Evolutionary conservation across 441 rosid genomes (phyloP).

Genomic region (Euphorbia neoarborescens): DNA sequence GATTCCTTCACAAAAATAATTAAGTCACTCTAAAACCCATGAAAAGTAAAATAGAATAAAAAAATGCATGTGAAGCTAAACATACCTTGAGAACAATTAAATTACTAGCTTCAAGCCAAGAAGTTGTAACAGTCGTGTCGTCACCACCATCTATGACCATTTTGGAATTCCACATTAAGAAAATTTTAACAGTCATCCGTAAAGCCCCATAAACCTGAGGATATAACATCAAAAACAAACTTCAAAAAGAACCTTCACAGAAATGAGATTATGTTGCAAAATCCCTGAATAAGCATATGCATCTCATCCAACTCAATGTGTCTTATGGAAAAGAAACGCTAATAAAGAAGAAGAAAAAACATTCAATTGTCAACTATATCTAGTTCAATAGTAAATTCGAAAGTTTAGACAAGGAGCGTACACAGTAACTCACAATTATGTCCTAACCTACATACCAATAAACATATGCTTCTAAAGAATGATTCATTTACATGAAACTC

Average conservation of each 20-base stretch:
- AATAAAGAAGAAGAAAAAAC: not conserved
- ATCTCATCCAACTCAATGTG: not conserved
- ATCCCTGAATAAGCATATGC: not conserved
- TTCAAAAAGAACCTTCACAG: not conserved
- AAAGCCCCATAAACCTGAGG: slow-evolving; percentile 92
- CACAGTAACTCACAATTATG: not conserved
- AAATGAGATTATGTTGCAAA: not conserved
- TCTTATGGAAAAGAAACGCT: not conserved
- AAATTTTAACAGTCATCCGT: slow-evolving; percentile 95
- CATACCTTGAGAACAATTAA: slow-evolving; percentile 87
- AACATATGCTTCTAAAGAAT: not conserved
- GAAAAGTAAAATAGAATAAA: slow-evolving; percentile 18
- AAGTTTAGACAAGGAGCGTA: not conserved
- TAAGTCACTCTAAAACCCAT: slow-evolving; percentile 4
- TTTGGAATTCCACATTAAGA: slow-evolving; percentile 97
- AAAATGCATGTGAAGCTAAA: slow-evolving; percentile 2
- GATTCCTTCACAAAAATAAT: slow-evolving; percentile 41
- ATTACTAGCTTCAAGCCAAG: slow-evolving; percentile 92
- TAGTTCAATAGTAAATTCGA: not conserved
- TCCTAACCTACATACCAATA: not conserved
- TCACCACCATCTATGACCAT: slow-evolving; percentile 85
- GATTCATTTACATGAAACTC: not conserved
- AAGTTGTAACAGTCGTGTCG: slow-evolving; percentile 74
- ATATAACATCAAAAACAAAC: not conserved
- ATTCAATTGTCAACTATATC: too few relatives aligned